Conservation (phyloP, 2,329 filamentous ascomycete genomes). For the Apiospora malaysiana region DNA sequence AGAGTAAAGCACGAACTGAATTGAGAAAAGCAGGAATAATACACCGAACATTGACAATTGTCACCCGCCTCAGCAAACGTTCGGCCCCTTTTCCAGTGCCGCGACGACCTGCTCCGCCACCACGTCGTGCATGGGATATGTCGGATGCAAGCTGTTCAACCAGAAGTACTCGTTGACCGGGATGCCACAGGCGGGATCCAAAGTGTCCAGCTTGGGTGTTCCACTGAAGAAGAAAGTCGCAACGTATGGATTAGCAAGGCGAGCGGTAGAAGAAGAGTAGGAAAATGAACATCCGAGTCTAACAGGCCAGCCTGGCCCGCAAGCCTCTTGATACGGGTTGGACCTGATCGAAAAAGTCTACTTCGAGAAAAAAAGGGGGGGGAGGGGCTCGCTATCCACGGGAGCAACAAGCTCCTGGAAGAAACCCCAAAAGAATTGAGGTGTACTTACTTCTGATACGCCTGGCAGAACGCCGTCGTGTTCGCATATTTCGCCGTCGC, state of each 20-base stretch:
- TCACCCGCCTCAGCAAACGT: background rate
- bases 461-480: conserved; percentile 58
- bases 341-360: too few relatives aligned
- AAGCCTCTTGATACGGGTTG: too few relatives aligned
- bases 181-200: conserved; percentile 53
- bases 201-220: conserved; percentile 48
- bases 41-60: too few relatives aligned
- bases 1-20: too few relatives aligned
- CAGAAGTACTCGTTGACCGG: conserved; percentile 69
- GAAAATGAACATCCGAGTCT: too few relatives aligned
- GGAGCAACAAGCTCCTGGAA: background rate
- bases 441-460: conserved; percentile 57
- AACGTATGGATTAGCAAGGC: background rate
- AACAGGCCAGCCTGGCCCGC: too few relatives aligned
- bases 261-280: background rate
- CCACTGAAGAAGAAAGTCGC: conserved; percentile 42
- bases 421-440: background rate
- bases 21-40: too few relatives aligned
- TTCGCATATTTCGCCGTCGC: conserved; percentile 61
- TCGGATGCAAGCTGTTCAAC: conserved; percentile 69
- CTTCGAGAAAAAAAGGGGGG: too few relatives aligned
- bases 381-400: too few relatives aligned
- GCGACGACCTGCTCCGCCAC: conserved; percentile 56
- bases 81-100: conserved; percentile 12
- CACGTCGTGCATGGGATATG: conserved; percentile 65